Evolutionary conservation across 345 rosid genomes (phyloP).

Genomic region (Lenwebbia sp.): DNA sequence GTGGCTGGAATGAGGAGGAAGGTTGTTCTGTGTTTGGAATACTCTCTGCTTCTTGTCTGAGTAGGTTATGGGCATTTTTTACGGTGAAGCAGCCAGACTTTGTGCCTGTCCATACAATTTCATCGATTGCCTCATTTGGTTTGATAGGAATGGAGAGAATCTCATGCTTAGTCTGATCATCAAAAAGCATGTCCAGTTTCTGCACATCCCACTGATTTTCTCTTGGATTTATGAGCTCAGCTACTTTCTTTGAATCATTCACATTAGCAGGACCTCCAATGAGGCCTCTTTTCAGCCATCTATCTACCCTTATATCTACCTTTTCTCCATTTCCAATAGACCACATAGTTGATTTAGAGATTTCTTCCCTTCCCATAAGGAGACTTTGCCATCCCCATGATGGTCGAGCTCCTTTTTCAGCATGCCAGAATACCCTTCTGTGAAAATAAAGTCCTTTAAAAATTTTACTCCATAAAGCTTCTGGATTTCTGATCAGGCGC

Average conservation of each 20-base stretch:
- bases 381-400: too few relatives aligned
- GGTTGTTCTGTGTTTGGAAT: too few relatives aligned
- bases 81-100: not conserved
- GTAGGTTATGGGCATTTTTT: not conserved
- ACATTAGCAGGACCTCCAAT: not conserved
- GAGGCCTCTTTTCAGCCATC: not conserved
- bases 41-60: too few relatives aligned
- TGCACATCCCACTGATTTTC: not conserved
- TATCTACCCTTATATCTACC: too few relatives aligned
- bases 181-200: not conserved
- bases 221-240: not conserved
- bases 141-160: not conserved
- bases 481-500: too few relatives aligned
- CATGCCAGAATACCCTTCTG: not conserved
- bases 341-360: not conserved
- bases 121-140: not conserved
- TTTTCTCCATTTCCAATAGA: not conserved
- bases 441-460: too few relatives aligned
- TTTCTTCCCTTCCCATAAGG: too few relatives aligned
- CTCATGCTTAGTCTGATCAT: not conserved
- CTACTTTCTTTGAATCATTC: not conserved
- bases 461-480: too few relatives aligned
- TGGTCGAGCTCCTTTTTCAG: rapidly evolving
- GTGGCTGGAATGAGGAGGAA: too few relatives aligned
- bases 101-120: not conserved